Evolutionary conservation across 805 yeast genomes (phyloP).

Genomic region (Suhomyces sp.): DNA sequence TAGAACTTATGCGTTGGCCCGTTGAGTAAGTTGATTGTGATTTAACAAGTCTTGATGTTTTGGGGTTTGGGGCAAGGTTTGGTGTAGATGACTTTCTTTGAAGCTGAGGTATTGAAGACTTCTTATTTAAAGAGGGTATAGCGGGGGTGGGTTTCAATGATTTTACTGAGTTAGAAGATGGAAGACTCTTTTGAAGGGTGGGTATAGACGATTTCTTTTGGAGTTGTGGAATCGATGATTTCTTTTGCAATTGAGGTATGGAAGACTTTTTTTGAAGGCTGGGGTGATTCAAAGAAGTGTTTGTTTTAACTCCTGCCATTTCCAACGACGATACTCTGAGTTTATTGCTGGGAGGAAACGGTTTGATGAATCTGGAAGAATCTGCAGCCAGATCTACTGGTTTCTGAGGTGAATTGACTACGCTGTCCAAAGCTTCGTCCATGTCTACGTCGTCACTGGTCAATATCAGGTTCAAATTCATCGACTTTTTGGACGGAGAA

Average conservation of each 20-base stretch:
- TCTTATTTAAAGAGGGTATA: slow-evolving; percentile 7
- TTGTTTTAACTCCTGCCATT: slow-evolving; percentile 28
- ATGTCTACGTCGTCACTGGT: slow-evolving; percentile 10
- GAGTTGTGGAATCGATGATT: slow-evolving; percentile 16
- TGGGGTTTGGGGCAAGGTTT: neutral
- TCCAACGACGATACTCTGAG: slow-evolving; percentile 30
- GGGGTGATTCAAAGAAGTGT: slow-evolving; percentile 5
- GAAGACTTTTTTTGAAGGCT: slow-evolving; percentile 18
- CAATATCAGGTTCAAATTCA: slow-evolving; percentile 33
- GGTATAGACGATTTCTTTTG: slow-evolving; percentile 15
- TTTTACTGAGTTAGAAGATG: slow-evolving; percentile 10
- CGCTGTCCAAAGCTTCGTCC: neutral
- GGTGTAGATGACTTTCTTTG: slow-evolving; percentile 4
- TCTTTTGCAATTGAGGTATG: slow-evolving; percentile 14
- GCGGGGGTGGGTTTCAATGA: slow-evolving; percentile 4
- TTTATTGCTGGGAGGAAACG: slow-evolving; percentile 23
- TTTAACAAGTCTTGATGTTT: neutral
- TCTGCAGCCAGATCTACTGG: neutral
- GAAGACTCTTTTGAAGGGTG: slow-evolving; percentile 14
- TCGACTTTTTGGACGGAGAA: slow-evolving; percentile 41
- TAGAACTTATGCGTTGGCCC: neutral
- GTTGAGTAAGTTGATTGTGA: neutral
- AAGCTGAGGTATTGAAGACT: slow-evolving; percentile 3
- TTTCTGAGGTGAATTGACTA: slow-evolving; percentile 1
- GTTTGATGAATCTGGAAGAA: slow-evolving; percentile 18